Evolutionary conservation across 805 yeast species (phyloP).

Genomic region (Blastobotrys chiropterorum): DNA sequence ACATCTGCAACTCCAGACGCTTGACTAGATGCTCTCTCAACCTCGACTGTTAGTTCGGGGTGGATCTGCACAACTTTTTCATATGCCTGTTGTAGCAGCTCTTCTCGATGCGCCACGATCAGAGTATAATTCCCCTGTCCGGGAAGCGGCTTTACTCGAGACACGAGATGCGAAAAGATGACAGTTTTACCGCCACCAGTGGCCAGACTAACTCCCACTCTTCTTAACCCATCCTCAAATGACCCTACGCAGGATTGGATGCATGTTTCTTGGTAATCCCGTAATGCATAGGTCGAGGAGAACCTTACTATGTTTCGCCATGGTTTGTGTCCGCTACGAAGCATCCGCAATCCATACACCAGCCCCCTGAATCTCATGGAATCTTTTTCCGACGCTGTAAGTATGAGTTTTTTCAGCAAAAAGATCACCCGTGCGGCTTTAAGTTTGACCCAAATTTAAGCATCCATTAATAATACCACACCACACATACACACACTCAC

Average conservation of each 20-base stretch:
- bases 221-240: slow-evolving; percentile 38
- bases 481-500: neutral
- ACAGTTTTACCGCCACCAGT: slow-evolving; percentile 94
- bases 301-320: neutral
- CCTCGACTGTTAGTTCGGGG: slow-evolving; percentile 48
- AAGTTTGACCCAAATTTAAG: too few species aligned
- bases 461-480: neutral
- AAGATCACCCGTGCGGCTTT: too few species aligned
- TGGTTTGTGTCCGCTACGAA: neutral
- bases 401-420: too few species aligned
- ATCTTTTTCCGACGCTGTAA: neutral
- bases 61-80: slow-evolving; percentile 39
- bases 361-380: neutral
- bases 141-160: slow-evolving; percentile 29
- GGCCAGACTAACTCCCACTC: slow-evolving; percentile 80
- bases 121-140: slow-evolving; percentile 37
- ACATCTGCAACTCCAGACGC: slow-evolving; percentile 50
- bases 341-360: neutral
- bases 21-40: slow-evolving; percentile 60
- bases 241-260: slow-evolving; percentile 49
- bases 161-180: slow-evolving; percentile 22
- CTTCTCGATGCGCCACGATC: slow-evolving; percentile 76
- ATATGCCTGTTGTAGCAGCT: slow-evolving; percentile 67
- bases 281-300: slow-evolving; percentile 18
- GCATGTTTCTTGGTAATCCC: slow-evolving; percentile 68